A percentile compares a stretch with the other conserved stretches of the same genome.
Conservation (phyloP, 164 flowering plant genomes). For the Stephania japonica region DNA sequence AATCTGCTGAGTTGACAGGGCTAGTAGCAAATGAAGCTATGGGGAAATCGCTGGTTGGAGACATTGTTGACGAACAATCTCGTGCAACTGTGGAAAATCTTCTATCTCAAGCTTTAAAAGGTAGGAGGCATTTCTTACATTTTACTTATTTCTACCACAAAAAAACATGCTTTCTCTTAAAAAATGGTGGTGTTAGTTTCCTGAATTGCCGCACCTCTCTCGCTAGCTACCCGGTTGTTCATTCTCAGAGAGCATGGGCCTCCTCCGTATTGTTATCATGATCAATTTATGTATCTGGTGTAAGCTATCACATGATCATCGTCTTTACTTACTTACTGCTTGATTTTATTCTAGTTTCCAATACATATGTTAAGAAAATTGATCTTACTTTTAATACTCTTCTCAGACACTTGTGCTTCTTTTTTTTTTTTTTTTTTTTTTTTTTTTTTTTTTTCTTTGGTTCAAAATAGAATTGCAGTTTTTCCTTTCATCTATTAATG, state of each 20-base stretch:
- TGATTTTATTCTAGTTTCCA: too few species aligned
- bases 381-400: too few species aligned
- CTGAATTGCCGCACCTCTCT: background rate
- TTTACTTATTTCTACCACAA: too few species aligned
- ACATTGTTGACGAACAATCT: slow-evolving; percentile 43
- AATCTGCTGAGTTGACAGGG: slow-evolving; percentile 54
- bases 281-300: background rate
- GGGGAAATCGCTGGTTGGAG: slow-evolving; percentile 47
- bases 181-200: background rate
- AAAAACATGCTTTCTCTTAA: background rate
- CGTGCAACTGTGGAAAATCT: slow-evolving; percentile 26
- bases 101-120: slow-evolving; percentile 42
- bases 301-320: too few species aligned
- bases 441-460: too few species aligned
- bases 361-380: too few species aligned
- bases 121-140: slow-evolving; percentile 21
- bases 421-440: too few species aligned
- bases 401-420: too few species aligned
- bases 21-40: slow-evolving; percentile 38
- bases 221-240: too few species aligned
- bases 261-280: background rate
- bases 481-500: too few species aligned
- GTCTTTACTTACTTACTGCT: too few species aligned
- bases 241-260: background rate
- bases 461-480: too few species aligned